Base-by-base conservation (phyloP, 306 rosid species). In the Herpetospermum pedunculosum region DNA sequence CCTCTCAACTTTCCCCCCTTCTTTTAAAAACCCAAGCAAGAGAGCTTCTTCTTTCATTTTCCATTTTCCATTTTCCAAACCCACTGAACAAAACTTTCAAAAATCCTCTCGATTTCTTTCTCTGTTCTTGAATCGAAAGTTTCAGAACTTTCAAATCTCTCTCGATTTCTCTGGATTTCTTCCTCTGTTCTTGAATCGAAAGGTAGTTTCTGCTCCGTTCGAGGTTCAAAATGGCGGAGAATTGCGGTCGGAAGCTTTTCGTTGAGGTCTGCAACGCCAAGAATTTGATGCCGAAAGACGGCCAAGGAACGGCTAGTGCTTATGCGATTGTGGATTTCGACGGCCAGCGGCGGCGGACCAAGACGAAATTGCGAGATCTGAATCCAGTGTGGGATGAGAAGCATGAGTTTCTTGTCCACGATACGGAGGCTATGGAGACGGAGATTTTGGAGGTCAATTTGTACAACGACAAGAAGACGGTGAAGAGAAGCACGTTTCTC, bases 281-380 rank as follows among this genome's bases (percentile, higher is more conserved):
- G 82, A 93, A 93, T 55, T 49, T 93, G 73, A 93, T 89, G 98
- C 98, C 97, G 0, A 93, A 93, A 68, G 98, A 93, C 55, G 97
- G 97, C 21, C 98, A 93, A 82, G 98, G 98, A 70, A 93, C 98
- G 2, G 94, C 97, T 2, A 93, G 92, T 32, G 98, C 98, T 11
- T 93, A 93, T 28, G 98, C 97, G 4, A 85, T 93, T 7, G 92
- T 87, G 0, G 98, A 93, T 80, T 93, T 83, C 70, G 98, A 93
- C 5, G 92, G 97, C 6, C 96, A 93, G 80, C 78, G 98, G 41
- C 77, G 96, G 29, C 71, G 97, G 69, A 93, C 98, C 0, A 89
- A 74, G 81, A 93, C 98, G 0, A 87, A 86, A 55, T 83, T 80
- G 4, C 79, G 94, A 77, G 98, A 93, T 77, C 90, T 93, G 28